phyloP scores from a whole-genome alignment of 805 yeast genomes.

The Komagataella pastoris region DNA sequence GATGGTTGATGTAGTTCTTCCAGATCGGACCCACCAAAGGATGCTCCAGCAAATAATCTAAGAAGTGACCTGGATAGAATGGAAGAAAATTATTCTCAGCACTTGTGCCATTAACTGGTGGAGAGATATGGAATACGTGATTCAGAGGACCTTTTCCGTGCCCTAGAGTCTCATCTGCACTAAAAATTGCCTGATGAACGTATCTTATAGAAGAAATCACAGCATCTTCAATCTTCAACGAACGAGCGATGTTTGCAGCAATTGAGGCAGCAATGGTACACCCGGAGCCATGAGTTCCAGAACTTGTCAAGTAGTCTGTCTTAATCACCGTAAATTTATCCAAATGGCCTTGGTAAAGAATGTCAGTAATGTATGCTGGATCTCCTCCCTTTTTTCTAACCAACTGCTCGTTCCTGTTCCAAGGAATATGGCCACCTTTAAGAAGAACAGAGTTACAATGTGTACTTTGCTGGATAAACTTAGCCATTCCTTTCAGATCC shows the following conservation, averaged over 20 bases:
- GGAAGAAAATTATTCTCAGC: conserved; percentile 11
- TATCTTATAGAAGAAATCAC: conserved; percentile 47
- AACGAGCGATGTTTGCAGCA: conserved; percentile 59
- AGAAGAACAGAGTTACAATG: conserved; percentile 46
- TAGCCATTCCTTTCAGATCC: conserved; percentile 25
- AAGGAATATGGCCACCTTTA: conserved; percentile 77
- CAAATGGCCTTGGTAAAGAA: conserved; percentile 15
- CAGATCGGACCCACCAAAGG: conserved; percentile 42
- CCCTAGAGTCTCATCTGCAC: conserved; percentile 26
- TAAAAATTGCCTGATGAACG: conserved; percentile 50
- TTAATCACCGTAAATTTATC: conserved; percentile 27
- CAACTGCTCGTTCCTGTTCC: conserved; percentile 13
- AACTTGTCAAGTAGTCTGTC: conserved; percentile 31
- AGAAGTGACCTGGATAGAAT: conserved; percentile 22
- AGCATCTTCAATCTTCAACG: conserved; percentile 29
- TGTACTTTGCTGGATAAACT: conserved; percentile 20
- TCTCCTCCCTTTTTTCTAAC: conserved; percentile 7
- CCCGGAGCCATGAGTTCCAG: conserved; percentile 80
- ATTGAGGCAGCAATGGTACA: conserved; percentile 78
- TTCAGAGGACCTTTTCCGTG: conserved; percentile 58
- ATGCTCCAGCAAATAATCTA: conserved; percentile 40
- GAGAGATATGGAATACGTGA: conserved; percentile 32
- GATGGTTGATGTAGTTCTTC: conserved; percentile 46
- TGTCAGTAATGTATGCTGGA: conserved; percentile 11
- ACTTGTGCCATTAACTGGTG: conserved; percentile 5